Evolutionary conservation across 2,329 filamentous ascomycete genomes (phyloP).

Genomic region (Myriosclerotinia curreyana): DNA sequence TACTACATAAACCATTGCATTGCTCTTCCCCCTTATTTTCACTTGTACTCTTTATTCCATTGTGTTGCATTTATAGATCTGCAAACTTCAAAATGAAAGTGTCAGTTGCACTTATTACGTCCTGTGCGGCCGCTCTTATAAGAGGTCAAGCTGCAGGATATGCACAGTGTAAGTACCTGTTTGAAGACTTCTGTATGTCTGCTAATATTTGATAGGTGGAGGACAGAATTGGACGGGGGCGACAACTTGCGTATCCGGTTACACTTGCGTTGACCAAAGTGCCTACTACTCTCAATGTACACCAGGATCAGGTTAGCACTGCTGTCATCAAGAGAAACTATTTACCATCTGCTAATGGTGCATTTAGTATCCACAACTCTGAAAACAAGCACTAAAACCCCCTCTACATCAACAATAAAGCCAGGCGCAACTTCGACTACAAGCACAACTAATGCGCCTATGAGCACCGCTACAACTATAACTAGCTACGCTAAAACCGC

Average conservation of each 20-base stretch:
- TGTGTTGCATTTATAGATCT: not conserved
- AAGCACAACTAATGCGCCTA: conserved; percentile 18
- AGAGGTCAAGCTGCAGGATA: conserved; percentile 15
- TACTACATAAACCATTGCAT: conserved; percentile 7
- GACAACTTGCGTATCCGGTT: conserved; percentile 14
- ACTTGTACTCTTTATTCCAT: conserved; percentile 3
- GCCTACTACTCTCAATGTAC: conserved; percentile 17
- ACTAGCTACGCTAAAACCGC: conserved; percentile 30
- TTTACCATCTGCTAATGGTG: not conserved
- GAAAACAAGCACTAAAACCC: conserved; percentile 5
- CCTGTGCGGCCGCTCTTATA: conserved; percentile 4
- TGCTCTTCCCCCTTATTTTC: not conserved
- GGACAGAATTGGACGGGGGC: conserved; percentile 8
- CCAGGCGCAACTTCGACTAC: conserved; percentile 18
- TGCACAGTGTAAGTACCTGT: conserved; percentile 12
- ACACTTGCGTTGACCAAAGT: conserved; percentile 6
- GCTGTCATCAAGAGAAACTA: not conserved
- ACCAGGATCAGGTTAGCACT: conserved; percentile 12
- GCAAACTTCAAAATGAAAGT: conserved; percentile 5
- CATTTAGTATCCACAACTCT: conserved; percentile 6
- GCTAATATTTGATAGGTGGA: conserved; percentile 13
- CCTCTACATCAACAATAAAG: conserved; percentile 12
- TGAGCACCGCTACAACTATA: conserved; percentile 23
- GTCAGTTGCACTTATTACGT: conserved; percentile 9
- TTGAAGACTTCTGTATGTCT: not conserved